These are phyloP conservation scores for Aspergillus oerlinghausenensis DNA, from an alignment of 2,329 filamentous ascomycete genomes.

Conservation along the genomic window DNA sequence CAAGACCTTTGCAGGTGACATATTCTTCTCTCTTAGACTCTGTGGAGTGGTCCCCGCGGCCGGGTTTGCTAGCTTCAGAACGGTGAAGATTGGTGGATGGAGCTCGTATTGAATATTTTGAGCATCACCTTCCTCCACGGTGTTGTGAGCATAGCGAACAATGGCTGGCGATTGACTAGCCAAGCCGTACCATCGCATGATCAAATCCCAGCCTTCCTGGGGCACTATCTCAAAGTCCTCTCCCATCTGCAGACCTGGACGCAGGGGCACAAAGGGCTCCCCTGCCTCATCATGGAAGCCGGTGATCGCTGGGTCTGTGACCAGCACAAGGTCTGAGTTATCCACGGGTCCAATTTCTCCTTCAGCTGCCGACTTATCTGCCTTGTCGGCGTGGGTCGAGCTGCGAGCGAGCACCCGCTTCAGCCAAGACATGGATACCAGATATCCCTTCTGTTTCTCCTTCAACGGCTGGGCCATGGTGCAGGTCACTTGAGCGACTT, in stretches of 20 bases:
- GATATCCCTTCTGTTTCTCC: slow-evolving; percentile 69
- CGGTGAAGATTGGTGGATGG: slow-evolving; percentile 76
- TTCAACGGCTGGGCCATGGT: slow-evolving; percentile 53
- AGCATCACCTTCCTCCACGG: slow-evolving; percentile 52
- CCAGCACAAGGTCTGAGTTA: slow-evolving; percentile 74
- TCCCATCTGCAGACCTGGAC: slow-evolving; percentile 58
- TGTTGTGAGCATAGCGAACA: slow-evolving; percentile 72
- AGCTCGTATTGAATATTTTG: slow-evolving; percentile 76
- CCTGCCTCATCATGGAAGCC: slow-evolving; percentile 42
- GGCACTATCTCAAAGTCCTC: slow-evolving; percentile 75
- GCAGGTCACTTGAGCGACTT: slow-evolving; percentile 68
- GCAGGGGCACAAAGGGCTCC: slow-evolving; percentile 65
- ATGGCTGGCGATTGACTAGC: slow-evolving; percentile 67
- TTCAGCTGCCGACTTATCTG: slow-evolving; percentile 56
- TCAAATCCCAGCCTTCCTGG: slow-evolving; percentile 72
- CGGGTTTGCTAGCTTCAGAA: slow-evolving; percentile 69
- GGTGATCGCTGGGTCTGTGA: slow-evolving; percentile 41
- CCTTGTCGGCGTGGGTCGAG: slow-evolving; percentile 52
- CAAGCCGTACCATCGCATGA: slow-evolving; percentile 78
- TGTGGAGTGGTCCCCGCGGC: slow-evolving; percentile 56
- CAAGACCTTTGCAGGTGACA: slow-evolving; percentile 61
- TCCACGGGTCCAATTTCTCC: slow-evolving; percentile 74
- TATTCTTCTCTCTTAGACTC: slow-evolving; percentile 56
- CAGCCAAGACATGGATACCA: slow-evolving; percentile 79
- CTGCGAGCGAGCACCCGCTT: slow-evolving; percentile 64